Percentiles rank a stretch among this genome's conserved stretches.
Conservation (phyloP, 2,329 filamentous ascomycete species). For the Aspergillus uvarum region DNA sequence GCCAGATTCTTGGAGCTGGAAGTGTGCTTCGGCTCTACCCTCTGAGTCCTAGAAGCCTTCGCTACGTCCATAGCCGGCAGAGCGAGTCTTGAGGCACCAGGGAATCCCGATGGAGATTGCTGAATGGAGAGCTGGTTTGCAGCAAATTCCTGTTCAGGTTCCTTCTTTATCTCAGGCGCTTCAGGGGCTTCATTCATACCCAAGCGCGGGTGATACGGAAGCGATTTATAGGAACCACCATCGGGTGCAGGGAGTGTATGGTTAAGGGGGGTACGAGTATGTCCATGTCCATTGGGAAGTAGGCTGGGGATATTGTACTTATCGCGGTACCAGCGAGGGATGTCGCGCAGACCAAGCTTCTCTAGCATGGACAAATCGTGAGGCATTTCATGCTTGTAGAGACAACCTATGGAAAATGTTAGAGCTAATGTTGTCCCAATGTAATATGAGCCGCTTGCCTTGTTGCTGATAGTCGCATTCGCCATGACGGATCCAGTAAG, state of each 20-base stretch:
- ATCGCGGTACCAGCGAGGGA: constrained; percentile 59
- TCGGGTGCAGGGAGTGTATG: constrained; percentile 22
- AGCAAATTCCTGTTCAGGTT: constrained; percentile 13
- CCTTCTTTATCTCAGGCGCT: constrained; percentile 13
- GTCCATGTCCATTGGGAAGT: constrained; percentile 19
- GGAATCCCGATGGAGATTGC: constrained; percentile 7
- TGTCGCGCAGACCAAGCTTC: constrained; percentile 63
- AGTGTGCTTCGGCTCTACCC: constrained; percentile 15
- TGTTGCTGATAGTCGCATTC: constrained; percentile 82
- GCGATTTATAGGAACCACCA: constrained; percentile 13
- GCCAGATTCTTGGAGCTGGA: constrained; percentile 4
- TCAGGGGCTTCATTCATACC: constrained; percentile 12
- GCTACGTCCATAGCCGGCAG: constrained; percentile 2
- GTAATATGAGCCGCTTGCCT: constrained; percentile 39
- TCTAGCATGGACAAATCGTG: constrained; percentile 63
- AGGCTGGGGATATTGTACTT: constrained; percentile 39
- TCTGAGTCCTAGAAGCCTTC: constrained; percentile 14
- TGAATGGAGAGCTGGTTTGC: constrained; percentile 9
- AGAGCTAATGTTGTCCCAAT: not conserved
- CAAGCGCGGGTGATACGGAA: constrained; percentile 21
- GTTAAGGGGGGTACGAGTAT: constrained; percentile 15
- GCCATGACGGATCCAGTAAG: constrained; percentile 85
- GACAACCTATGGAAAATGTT: constrained; percentile 57
- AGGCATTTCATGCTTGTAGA: constrained; percentile 90
- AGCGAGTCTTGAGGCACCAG: constrained; percentile 8